Conservation (phyloP, 768 basidiomycete species). For the Leccinum disarticulatum region DNA sequence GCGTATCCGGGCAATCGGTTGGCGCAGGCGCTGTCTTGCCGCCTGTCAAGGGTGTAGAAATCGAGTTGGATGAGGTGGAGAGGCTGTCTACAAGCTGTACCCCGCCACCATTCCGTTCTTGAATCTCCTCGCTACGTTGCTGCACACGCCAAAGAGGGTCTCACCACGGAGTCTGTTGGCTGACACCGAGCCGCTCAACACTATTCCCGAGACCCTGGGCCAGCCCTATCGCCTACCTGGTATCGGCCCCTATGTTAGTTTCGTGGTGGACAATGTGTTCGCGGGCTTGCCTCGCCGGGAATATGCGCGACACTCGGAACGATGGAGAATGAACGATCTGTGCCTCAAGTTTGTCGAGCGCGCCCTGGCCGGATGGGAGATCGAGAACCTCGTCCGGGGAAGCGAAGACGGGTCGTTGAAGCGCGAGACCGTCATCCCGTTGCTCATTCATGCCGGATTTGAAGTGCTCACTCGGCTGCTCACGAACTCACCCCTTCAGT, state of each 20-base stretch:
- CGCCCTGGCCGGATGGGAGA: slow-evolving; percentile 75
- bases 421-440: slow-evolving; percentile 52
- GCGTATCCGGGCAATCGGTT: slow-evolving; percentile 30
- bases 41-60: slow-evolving; percentile 74
- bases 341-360: slow-evolving; percentile 86
- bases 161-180: slow-evolving; percentile 22
- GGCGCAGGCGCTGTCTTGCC: slow-evolving; percentile 40
- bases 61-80: slow-evolving; percentile 88
- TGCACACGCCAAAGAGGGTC: too few relatives aligned
- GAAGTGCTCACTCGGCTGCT: slow-evolving; percentile 80
- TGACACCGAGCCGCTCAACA: slow-evolving; percentile 60
- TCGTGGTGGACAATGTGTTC: too few relatives aligned
- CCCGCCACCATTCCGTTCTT: slow-evolving; percentile 36
- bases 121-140: too few relatives aligned
- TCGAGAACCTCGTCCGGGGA: slow-evolving; percentile 65
- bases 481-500: slow-evolving; percentile 68
- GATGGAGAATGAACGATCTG: slow-evolving; percentile 85
- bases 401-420: slow-evolving; percentile 54
- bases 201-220: slow-evolving; percentile 78
- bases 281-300: slow-evolving; percentile 72
- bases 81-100: slow-evolving; percentile 71
- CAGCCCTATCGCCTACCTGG: slow-evolving; percentile 77
- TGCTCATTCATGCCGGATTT: slow-evolving; percentile 81
- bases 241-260: slow-evolving; percentile 78
- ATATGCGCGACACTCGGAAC: slow-evolving; percentile 70